Conservation (phyloP, 1,139 yeast species). For the Suzukiozyma palmioleophila region DNA sequence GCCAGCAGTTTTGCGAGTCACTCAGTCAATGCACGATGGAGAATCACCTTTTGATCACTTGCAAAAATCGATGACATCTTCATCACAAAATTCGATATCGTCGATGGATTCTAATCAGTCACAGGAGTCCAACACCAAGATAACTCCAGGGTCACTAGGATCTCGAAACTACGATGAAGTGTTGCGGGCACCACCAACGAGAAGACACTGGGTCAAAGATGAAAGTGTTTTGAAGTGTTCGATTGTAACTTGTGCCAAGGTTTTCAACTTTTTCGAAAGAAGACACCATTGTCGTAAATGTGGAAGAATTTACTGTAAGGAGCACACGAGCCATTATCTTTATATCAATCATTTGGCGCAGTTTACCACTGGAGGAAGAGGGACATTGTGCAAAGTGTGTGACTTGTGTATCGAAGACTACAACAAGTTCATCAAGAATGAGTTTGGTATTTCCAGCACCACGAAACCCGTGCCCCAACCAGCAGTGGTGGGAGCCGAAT, state of each 20-base stretch:
- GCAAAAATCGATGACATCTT: constrained; percentile 6
- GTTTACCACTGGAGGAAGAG: constrained; percentile 72
- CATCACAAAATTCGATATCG: constrained; percentile 26
- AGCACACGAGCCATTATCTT: constrained; percentile 50
- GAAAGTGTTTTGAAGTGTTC: constrained; percentile 58
- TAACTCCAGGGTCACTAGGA: constrained; percentile 10
- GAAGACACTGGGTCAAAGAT: constrained; percentile 79
- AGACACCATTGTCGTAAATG: constrained; percentile 94
- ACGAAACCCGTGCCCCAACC: background rate
- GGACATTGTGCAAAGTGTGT: constrained; percentile 76
- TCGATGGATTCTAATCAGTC: constrained; percentile 36
- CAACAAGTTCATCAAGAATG: constrained; percentile 44
- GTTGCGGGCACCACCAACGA: constrained; percentile 48
- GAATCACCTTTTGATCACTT: constrained; percentile 7
- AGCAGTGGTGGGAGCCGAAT: background rate
- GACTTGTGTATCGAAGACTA: constrained; percentile 69
- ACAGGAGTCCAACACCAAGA: constrained; percentile 23
- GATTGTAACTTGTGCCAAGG: constrained; percentile 51
- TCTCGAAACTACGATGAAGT: constrained; percentile 22
- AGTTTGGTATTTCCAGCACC: constrained; percentile 28
- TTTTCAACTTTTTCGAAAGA: constrained; percentile 73
- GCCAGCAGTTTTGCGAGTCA: constrained; percentile 80
- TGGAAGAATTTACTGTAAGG: constrained; percentile 86
- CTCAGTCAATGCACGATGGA: constrained; percentile 11
- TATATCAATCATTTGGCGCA: constrained; percentile 68